Conservation (phyloP, 441 rosid species). For the Jatropha multifida region DNA sequence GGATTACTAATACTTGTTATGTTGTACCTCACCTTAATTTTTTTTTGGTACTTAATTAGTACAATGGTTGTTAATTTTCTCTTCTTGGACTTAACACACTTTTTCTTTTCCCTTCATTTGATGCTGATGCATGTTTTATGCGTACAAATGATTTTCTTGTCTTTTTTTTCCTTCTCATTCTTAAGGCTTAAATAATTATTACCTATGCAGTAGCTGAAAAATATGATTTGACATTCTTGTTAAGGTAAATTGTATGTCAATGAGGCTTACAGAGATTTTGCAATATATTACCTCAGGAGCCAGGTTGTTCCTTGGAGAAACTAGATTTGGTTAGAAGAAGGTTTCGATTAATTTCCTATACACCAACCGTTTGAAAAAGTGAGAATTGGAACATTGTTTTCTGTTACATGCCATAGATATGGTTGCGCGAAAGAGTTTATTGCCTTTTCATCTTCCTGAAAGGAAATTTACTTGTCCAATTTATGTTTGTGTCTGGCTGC, state of each 20-base stretch:
- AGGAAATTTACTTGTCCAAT: no score
- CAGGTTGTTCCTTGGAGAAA: neutral
- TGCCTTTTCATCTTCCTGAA: no score
- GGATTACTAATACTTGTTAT: slow-evolving; percentile 9
- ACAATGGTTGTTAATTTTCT: neutral
- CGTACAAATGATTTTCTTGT: neutral
- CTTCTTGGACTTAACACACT: neutral
- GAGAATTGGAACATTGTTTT: no score
- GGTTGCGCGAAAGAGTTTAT: no score
- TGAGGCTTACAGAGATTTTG: neutral
- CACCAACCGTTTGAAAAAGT: neutral
- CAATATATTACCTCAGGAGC: neutral
- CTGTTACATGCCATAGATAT: no score
- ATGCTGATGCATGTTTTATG: slow-evolving; percentile 7
- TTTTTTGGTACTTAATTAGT: no score
- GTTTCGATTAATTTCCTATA: neutral
- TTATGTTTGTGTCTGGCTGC: no score
- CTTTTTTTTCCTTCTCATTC: neutral
- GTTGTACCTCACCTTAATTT: neutral
- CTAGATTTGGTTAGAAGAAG: neutral
- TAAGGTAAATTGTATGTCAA: neutral
- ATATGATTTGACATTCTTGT: neutral
- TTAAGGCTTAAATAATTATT: neutral
- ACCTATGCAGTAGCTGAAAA: neutral
- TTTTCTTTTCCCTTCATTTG: neutral